Evolutionary conservation across 805 yeast species (phyloP).

Genomic region (Ogataea wickerhamii): DNA sequence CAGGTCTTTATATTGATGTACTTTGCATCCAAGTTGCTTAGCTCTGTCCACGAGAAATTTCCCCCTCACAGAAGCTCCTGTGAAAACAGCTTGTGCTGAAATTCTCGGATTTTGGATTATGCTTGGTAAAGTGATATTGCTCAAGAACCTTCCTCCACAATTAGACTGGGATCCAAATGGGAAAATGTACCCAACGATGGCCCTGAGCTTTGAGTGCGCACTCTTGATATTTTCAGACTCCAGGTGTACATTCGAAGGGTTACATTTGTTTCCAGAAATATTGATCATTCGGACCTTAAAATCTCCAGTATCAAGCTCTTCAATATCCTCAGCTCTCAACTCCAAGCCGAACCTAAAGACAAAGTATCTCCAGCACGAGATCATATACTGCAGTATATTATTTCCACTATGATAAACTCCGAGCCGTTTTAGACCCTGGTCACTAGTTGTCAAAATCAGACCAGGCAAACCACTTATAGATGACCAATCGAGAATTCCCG

Average conservation of each 20-base stretch:
- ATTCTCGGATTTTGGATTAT: conserved; percentile 26
- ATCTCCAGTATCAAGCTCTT: conserved; percentile 7
- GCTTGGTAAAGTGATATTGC: conserved; percentile 24
- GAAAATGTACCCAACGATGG: conserved; percentile 24
- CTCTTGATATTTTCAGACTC: conserved; percentile 1
- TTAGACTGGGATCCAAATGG: conserved; percentile 16
- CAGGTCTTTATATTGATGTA: conserved; percentile 54
- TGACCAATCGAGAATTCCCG: conserved; percentile 77
- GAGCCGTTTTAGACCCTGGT: conserved; percentile 61
- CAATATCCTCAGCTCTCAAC: conserved; percentile 30
- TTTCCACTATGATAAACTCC: conserved; percentile 51
- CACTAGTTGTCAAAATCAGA: conserved; percentile 72
- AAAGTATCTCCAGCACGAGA: conserved; percentile 83
- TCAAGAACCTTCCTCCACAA: conserved; percentile 13
- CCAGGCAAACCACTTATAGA: conserved; percentile 95
- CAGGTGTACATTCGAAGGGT: background rate
- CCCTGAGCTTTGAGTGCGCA: conserved; percentile 10
- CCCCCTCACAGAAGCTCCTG: conserved; percentile 69
- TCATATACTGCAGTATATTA: conserved; percentile 47
- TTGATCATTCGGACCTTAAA: conserved; percentile 23
- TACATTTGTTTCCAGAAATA: conserved; percentile 6
- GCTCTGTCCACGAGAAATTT: conserved; percentile 70
- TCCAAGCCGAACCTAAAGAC: conserved; percentile 74
- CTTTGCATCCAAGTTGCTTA: conserved; percentile 60
- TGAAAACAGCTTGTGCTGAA: conserved; percentile 66